phyloP scores from a whole-genome alignment of 495 filamentous ascomycete species.

The Penicillium verhagenii region DNA sequence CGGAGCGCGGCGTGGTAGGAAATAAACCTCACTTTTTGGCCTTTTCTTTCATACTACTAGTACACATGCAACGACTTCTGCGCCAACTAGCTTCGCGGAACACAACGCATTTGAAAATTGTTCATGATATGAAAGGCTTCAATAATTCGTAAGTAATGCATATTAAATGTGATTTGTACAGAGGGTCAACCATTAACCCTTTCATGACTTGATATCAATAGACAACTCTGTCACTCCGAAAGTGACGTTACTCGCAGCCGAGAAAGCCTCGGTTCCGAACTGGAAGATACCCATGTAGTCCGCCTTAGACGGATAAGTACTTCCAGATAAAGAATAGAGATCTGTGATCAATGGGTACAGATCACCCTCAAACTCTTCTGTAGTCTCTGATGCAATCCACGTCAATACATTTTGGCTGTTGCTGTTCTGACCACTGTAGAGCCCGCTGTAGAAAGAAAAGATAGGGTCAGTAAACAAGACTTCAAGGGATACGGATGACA shows the following conservation, averaged over 20 bases:
- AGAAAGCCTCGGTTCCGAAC: constrained; percentile 40
- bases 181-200: neutral
- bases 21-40: too few species aligned
- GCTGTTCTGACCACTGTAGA: constrained; percentile 29
- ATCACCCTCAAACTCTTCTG: constrained; percentile 32
- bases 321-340: constrained; percentile 20
- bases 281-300: constrained; percentile 39
- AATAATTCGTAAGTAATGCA: neutral
- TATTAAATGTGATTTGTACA: neutral
- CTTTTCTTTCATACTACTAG: too few species aligned
- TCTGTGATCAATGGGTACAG: constrained; percentile 35
- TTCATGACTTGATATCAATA: constrained; percentile 27
- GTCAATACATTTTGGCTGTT: constrained; percentile 31
- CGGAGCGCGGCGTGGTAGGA: too few species aligned
- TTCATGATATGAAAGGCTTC: too few species aligned
- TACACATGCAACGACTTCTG: too few species aligned
- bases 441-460: constrained; percentile 18
- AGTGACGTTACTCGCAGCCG: constrained; percentile 26
- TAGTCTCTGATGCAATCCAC: constrained; percentile 25
- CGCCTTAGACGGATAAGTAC: constrained; percentile 17
- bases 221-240: constrained; percentile 32
- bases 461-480: neutral
- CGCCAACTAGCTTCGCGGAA: too few species aligned
- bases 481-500: neutral
- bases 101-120: too few species aligned